Evolutionary conservation across 176 grass and related monocot species (phyloP), one percentile per base, ranked within the genome.

Genomic region (bread wheat (Triticum aestivum)): DNA sequence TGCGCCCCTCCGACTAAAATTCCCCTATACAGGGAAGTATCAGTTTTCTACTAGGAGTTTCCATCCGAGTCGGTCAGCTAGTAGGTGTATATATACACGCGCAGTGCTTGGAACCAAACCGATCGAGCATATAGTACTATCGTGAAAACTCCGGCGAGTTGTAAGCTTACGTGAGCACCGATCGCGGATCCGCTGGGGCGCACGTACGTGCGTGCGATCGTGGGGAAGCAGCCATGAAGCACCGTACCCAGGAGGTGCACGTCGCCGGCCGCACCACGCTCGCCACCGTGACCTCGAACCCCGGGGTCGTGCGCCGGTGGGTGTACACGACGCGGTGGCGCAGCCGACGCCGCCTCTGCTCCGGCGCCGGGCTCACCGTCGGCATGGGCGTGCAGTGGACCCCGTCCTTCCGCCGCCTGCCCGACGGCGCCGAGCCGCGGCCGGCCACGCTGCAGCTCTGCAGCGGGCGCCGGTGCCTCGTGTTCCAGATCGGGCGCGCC

Each of bases 381-480:
- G 71, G 71, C 71, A 74, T 49, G 71, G 71, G 71, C 14, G 71
- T 74, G 0, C 71, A 74, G 71, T 74, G 71, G 71, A 74, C 71
- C 1, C 70, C 70, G 42, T 0, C 11, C 70, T 45, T 73, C 70
- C 11, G 44, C 44, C 44, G 44, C 11, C 44, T 45, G 44, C 3
- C 44, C 44, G 44, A 45, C 44, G 44, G 44, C 44, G 44, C 44
- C 44, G 44, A 45, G 44, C 3, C 44, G 11, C 44, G 70, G 39
- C 39, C 70, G 70, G 39, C 39, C 11, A 73, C 70, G 39, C 70
- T 73, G 70, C 70, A 73, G 39, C 70, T 73, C 70, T 73, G 70
- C 70, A 8, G 39, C 39, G 70, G 70, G 12, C 39, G 41, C n/a
- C 39, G 71, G 39, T 74, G 71, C 71, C 71, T 74, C 41, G 69